Evolutionary conservation across 2,329 filamentous ascomycete species (phyloP).

Genomic region (Botryotinia convoluta): DNA sequence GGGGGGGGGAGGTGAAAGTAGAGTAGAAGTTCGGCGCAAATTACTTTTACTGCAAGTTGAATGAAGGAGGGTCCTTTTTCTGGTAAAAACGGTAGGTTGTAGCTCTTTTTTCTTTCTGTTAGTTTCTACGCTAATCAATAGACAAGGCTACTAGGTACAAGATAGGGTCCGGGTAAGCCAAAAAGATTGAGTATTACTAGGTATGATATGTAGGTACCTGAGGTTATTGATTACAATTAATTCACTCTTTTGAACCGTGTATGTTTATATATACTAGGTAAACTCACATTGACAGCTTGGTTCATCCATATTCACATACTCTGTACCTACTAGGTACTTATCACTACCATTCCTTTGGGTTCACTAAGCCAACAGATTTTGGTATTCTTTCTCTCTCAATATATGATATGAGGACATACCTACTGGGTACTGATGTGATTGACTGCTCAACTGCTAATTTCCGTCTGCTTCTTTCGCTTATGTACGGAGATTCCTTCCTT

Average conservation of each 20-base stretch:
- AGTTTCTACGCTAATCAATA: constrained; percentile 7
- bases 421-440: neutral
- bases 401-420: neutral
- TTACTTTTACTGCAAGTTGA: constrained; percentile 8
- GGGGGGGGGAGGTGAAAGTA: constrained; percentile 18
- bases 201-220: neutral
- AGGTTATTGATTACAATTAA: neutral
- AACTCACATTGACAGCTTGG: neutral
- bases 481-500: neutral
- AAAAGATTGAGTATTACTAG: neutral
- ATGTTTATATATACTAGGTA: no score
- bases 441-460: neutral
- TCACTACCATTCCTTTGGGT: neutral
- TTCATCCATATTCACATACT: neutral
- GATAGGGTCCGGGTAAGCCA: neutral
- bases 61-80: constrained; percentile 4
- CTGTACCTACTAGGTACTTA: no score
- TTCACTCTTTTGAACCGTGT: neutral
- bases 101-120: constrained; percentile 11
- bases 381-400: neutral
- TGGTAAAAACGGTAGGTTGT: constrained; percentile 8
- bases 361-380: neutral
- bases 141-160: constrained; percentile 9
- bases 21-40: constrained; percentile 8
- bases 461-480: neutral